phyloP scores from a whole-genome alignment of 495 filamentous ascomycete species.

The Amphirosellinia nigrospora region DNA sequence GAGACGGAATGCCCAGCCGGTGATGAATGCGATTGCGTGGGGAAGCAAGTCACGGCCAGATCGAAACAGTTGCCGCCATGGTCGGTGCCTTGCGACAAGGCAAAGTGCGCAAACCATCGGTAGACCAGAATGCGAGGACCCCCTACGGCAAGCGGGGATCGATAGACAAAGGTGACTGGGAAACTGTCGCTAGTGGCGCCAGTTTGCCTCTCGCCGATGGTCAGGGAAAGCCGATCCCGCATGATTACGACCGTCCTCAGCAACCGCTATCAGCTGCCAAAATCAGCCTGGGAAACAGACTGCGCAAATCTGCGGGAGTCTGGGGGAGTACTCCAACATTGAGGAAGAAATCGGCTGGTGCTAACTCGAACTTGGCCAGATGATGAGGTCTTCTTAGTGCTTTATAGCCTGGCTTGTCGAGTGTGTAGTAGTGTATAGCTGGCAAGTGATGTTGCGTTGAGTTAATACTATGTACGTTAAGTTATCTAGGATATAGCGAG shows the following conservation, averaged over 20 bases:
- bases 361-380: conserved; percentile 5
- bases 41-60: conserved; percentile 47
- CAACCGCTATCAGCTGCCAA: conserved; percentile 50
- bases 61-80: conserved; percentile 51
- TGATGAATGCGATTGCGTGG: conserved; percentile 55
- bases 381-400: neutral
- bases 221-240: conserved; percentile 30
- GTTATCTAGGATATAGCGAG: neutral
- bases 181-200: conserved; percentile 39
- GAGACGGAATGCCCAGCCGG: conserved; percentile 55
- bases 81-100: conserved; percentile 40
- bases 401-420: neutral
- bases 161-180: conserved; percentile 43
- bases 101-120: conserved; percentile 33
- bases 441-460: neutral
- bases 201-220: conserved; percentile 34
- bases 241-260: conserved; percentile 28
- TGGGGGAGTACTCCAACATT: conserved; percentile 39
- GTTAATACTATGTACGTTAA: too few species aligned
- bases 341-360: conserved; percentile 28
- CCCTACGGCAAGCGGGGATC: conserved; percentile 29
- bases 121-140: conserved; percentile 16
- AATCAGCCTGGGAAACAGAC: conserved; percentile 52
- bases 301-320: conserved; percentile 48
- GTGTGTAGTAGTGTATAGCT: neutral